Base-by-base conservation (phyloP, 306 rosid genomes). In the Myrica gale region DNA sequence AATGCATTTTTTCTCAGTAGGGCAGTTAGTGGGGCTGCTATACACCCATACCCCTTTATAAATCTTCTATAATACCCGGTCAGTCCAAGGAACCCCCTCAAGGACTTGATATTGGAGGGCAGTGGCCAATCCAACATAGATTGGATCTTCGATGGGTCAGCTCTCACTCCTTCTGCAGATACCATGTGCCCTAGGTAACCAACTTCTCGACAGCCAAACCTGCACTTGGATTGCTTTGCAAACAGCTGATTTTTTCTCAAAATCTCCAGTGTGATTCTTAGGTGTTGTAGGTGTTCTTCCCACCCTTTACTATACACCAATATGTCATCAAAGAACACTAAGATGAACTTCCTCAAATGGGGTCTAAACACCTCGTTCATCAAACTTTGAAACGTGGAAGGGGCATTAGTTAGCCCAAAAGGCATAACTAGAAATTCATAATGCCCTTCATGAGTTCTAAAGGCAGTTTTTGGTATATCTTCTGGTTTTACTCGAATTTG, bases 111-210 rank as follows among this genome's bases (percentile, higher is more conserved):
- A 0, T 3, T 19, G 0, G 19, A 0, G 6, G 26, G 55, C 4
- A 10, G 12, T 11, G 42, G 76, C 44, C 54, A 56, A 1, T 19
- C 41, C 0, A 10, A 0, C 68, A 56, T 73, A 9, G 20, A 1
- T n/a, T 42, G 1, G 0, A 73, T 19, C 20, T 73, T 73, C 0
- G 3, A 0, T 3, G 19, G 19, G 6, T 73, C 9, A 2, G 1
- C 68, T 4, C 12, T 17, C 0, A 73, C 68, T 0, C 76, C 21
- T 0, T 20, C 0, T 0, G 0, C 0, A 0, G 43, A 55, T 0
- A 56, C 6, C 5, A 73, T 0, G 20, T 73, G 44, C 4, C 76
- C 55, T 1, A 56, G 5, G 7, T 73, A 73, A 2, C 12, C 19
- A 5, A 55, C 52, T 2, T 41, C 15, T 0, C 0, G 2, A 0